These are phyloP conservation scores for Hirsutella thompsonii DNA, from an alignment of 2,329 filamentous ascomycete genomes.

Conservation along the genomic window DNA sequence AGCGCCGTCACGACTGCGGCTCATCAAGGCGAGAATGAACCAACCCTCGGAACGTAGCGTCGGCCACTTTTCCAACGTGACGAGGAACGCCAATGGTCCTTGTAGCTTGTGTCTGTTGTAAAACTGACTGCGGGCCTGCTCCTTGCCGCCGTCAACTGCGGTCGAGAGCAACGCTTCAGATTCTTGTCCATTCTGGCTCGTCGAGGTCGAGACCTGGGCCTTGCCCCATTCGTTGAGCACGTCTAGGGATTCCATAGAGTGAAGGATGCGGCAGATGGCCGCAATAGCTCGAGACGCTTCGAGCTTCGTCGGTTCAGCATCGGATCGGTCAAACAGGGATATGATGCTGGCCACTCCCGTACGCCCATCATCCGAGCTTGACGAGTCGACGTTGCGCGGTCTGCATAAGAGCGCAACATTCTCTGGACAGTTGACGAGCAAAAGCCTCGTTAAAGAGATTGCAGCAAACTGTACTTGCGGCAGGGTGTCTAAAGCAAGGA, in stretches of 20 bases:
- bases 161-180: slow-evolving; percentile 12
- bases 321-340: slow-evolving; percentile 22
- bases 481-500: slow-evolving; percentile 38
- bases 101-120: slow-evolving; percentile 31
- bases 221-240: slow-evolving; percentile 20
- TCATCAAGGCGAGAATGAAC: slow-evolving; percentile 50
- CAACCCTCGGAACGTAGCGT: slow-evolving; percentile 46
- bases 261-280: slow-evolving; percentile 40
- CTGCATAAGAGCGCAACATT: slow-evolving; percentile 39
- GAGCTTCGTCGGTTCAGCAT: slow-evolving; percentile 40
- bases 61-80: slow-evolving; percentile 45
- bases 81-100: slow-evolving; percentile 34
- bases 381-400: slow-evolving; percentile 21
- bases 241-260: slow-evolving; percentile 23
- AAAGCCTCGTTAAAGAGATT: slow-evolving; percentile 42
- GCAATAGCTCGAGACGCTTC: slow-evolving; percentile 43
- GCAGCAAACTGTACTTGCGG: slow-evolving; percentile 48
- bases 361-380: slow-evolving; percentile 10
- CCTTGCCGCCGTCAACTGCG: not conserved
- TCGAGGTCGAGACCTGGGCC: not conserved
- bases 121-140: slow-evolving; percentile 20
- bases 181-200: not conserved
- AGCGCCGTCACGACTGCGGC: slow-evolving; percentile 35
- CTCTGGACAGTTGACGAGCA: slow-evolving; percentile 36
- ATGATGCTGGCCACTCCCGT: slow-evolving; percentile 24